A percentile compares a stretch with the other conserved stretches of the same genome.
Evolutionary conservation across 2,329 filamentous ascomycete species (phyloP).

Genomic region (Trichoderma sp.): DNA sequence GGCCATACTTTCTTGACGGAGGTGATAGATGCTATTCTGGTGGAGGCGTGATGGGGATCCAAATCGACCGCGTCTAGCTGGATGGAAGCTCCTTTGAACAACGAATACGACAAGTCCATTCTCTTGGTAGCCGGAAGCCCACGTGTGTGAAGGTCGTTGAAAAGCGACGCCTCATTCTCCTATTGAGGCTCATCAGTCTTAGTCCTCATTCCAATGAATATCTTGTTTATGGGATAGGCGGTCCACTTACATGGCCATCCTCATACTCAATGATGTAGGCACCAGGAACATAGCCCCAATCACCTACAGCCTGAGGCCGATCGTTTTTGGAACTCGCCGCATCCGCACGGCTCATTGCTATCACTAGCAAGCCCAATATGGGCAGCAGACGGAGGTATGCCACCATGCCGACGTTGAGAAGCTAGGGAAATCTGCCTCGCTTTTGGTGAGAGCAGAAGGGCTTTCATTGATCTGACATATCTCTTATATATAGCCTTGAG

Average conservation of each 20-base stretch:
- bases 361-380: not conserved
- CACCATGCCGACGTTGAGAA: not conserved
- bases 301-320: not conserved
- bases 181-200: not conserved
- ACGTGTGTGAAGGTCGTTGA: conserved; percentile 1
- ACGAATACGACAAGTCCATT: conserved; percentile 51
- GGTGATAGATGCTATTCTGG: conserved; percentile 45
- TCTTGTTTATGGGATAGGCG: too few species aligned
- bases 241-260: conserved; percentile 41
- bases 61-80: conserved; percentile 50
- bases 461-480: too few species aligned
- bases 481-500: not conserved
- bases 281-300: conserved; percentile 42
- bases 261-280: conserved; percentile 59
- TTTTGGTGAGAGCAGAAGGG: not conserved
- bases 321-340: not conserved
- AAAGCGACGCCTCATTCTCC: conserved; percentile 10
- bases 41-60: conserved; percentile 47
- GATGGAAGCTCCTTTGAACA: conserved; percentile 60
- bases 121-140: conserved; percentile 37
- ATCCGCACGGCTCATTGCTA: not conserved
- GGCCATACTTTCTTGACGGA: conserved; percentile 56
- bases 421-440: not conserved
- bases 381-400: conserved; percentile 9
- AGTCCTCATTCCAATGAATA: conserved; percentile 35